A percentile compares a stretch with the other conserved stretches of the same genome.
Conservation (phyloP, 208 protist species). For the Crithidia mellificae region DNA sequence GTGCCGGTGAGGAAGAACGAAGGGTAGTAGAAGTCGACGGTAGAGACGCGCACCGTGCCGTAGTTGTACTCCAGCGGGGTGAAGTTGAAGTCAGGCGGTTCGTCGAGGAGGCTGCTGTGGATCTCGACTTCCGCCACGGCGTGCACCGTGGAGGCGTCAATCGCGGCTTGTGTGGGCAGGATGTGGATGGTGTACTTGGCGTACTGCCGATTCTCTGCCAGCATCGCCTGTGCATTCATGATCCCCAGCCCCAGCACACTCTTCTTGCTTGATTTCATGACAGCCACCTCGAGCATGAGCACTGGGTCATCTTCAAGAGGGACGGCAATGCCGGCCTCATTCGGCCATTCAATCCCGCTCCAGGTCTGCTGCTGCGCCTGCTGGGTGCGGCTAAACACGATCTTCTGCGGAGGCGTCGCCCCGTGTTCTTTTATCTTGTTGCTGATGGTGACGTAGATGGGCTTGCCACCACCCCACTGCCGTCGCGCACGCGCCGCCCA, state of each 20-base stretch:
- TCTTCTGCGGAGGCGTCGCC: constrained; percentile 46
- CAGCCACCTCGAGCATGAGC: constrained; percentile 75
- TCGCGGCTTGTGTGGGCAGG: constrained; percentile 61
- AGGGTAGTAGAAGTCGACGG: constrained; percentile 56
- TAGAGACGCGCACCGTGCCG: constrained; percentile 77
- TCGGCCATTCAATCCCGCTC: constrained; percentile 50
- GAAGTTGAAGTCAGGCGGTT: constrained; percentile 57
- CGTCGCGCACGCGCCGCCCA: constrained; percentile 59
- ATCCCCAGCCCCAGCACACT: constrained; percentile 65
- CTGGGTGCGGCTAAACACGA: constrained; percentile 41
- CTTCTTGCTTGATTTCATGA: constrained; percentile 36
- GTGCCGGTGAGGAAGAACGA: constrained; percentile 42
- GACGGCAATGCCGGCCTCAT: constrained; percentile 44
- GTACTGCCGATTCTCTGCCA: constrained; percentile 69
- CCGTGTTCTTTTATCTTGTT: constrained; percentile 55
- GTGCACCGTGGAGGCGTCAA: constrained; percentile 78
- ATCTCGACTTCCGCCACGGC: constrained; percentile 75
- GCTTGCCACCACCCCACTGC: constrained; percentile 76
- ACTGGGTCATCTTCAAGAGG: constrained; percentile 64
- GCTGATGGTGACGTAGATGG: constrained; percentile 62
- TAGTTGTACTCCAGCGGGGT: constrained; percentile 86
- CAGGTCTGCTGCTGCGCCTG: constrained; percentile 47
- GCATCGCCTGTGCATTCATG: constrained; percentile 69
- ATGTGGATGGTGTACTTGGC: constrained; percentile 80
- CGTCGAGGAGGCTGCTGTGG: constrained; percentile 63